phyloP scores from a whole-genome alignment of 108 stramenopile genomes.

The Skeletonema marinoi region DNA sequence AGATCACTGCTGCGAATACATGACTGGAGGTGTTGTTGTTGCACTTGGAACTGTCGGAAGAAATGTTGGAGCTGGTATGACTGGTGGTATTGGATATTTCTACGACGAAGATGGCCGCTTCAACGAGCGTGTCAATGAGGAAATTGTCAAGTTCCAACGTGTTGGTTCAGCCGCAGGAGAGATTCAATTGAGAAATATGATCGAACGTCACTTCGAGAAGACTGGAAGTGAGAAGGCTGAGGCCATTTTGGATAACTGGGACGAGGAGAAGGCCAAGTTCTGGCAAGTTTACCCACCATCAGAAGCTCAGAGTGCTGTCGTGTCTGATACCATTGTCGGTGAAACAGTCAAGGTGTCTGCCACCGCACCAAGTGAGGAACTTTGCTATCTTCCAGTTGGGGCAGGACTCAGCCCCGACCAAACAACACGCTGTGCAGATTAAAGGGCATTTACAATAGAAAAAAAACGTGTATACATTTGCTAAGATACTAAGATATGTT shows the following conservation, averaged over 20 bases:
- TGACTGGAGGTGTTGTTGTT: constrained; percentile 95
- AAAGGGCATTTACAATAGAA: constrained; percentile 14
- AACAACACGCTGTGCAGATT: constrained; percentile 85
- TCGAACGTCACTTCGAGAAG: constrained; percentile 89
- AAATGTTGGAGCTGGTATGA: constrained; percentile 97
- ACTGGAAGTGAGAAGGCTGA: constrained; percentile 90
- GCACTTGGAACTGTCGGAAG: constrained; percentile 91
- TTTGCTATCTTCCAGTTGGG: constrained; percentile 88
- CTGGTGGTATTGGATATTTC: constrained; percentile 93
- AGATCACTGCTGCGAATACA: constrained; percentile 97
- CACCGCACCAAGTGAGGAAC: constrained; percentile 76
- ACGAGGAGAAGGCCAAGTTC: constrained; percentile 78
- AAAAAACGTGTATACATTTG: not conserved
- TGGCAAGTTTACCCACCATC: constrained; percentile 91
- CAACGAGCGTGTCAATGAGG: constrained; percentile 85
- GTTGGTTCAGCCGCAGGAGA: constrained; percentile 74
- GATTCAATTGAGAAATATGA: constrained; percentile 75
- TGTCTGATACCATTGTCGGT: constrained; percentile 51
- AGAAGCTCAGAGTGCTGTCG: constrained; percentile 66
- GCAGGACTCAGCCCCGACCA: constrained; percentile 70
- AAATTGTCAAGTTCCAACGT: constrained; percentile 88
- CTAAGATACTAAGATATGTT: not conserved
- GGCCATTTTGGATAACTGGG: constrained; percentile 88
- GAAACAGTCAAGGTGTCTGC: constrained; percentile 66
- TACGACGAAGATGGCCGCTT: constrained; percentile 86